Conservation (phyloP, 192 early-diverging fungal genomes). For the Chytriomyces confervae region DNA sequence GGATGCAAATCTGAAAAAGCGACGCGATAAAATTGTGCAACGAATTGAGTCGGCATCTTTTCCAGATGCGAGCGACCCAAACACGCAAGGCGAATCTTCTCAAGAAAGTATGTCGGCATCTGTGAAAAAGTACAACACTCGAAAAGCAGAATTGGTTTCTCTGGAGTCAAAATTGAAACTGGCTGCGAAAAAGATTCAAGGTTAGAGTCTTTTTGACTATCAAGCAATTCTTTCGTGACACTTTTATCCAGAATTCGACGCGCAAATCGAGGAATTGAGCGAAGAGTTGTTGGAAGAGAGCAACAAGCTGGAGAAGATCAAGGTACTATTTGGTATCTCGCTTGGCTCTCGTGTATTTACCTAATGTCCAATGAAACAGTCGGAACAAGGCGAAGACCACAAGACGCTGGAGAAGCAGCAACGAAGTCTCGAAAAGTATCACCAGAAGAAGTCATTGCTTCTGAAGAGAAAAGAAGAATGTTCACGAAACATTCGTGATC, state of each 20-base stretch:
- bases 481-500: constrained; percentile 84
- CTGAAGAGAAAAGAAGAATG: constrained; percentile 87
- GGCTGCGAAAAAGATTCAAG: constrained; percentile 33
- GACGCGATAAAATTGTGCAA: constrained; percentile 68
- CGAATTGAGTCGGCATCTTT: constrained; percentile 57
- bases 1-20: constrained; percentile 68
- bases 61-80: constrained; percentile 18
- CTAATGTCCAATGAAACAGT: constrained; percentile 31
- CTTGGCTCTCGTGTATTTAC: not conserved
- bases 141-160: constrained; percentile 23
- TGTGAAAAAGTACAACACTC: constrained; percentile 7
- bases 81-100: constrained; percentile 21
- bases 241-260: constrained; percentile 48
- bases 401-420: constrained; percentile 61
- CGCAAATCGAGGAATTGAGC: constrained; percentile 46
- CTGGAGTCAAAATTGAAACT: constrained; percentile 15
- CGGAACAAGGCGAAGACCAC: constrained; percentile 54
- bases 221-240: not conserved
- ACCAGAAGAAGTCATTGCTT: constrained; percentile 65
- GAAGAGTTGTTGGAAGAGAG: constrained; percentile 41
- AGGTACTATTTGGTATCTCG: constrained; percentile 17
- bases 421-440: constrained; percentile 75
- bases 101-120: constrained; percentile 1
- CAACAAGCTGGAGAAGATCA: constrained; percentile 35
- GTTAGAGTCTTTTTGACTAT: constrained; percentile 8